A percentile compares a stretch with the other conserved stretches of the same genome.
These are phyloP conservation scores for Colletotrichum musicola DNA, from an alignment of 2,329 filamentous ascomycete genomes.

Conservation along the genomic window DNA sequence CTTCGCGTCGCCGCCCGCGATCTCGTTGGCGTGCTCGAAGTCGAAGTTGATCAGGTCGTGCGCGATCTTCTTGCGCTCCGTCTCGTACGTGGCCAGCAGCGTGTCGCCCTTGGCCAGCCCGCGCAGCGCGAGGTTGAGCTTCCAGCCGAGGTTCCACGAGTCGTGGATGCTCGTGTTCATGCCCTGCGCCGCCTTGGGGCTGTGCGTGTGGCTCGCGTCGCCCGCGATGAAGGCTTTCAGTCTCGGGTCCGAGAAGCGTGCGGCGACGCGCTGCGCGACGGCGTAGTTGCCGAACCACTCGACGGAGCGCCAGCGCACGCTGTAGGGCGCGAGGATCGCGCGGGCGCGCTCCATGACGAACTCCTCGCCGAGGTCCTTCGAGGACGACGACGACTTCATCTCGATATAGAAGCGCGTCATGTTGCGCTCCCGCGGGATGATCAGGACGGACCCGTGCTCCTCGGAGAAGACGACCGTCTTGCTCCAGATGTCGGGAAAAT, in stretches of 20 bases:
- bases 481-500: constrained; percentile 72
- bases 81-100: constrained; percentile 63
- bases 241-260: constrained; percentile 73
- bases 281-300: constrained; percentile 81
- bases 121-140: constrained; percentile 64
- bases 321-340: constrained; percentile 58
- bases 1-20: constrained; percentile 70
- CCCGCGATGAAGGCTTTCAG: constrained; percentile 73
- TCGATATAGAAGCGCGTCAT: constrained; percentile 63
- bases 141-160: constrained; percentile 70
- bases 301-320: constrained; percentile 65
- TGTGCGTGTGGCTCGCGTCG: constrained; percentile 79
- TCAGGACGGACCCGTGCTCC: constrained; percentile 67
- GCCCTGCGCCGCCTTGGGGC: constrained; percentile 77
- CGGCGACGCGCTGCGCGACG: constrained; percentile 78
- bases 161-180: constrained; percentile 74
- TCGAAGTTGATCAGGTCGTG: constrained; percentile 67
- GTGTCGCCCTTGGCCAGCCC: constrained; percentile 63
- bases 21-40: constrained; percentile 65
- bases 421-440: constrained; percentile 69
- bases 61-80: constrained; percentile 62
- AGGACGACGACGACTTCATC: constrained; percentile 44
- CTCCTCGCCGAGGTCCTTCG: constrained; percentile 65
- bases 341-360: constrained; percentile 69
- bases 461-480: constrained; percentile 68